These are phyloP conservation scores for Ceratocystis cacaofunesta DNA, from an alignment of 2,329 filamentous ascomycete species.

Conservation along the genomic window DNA sequence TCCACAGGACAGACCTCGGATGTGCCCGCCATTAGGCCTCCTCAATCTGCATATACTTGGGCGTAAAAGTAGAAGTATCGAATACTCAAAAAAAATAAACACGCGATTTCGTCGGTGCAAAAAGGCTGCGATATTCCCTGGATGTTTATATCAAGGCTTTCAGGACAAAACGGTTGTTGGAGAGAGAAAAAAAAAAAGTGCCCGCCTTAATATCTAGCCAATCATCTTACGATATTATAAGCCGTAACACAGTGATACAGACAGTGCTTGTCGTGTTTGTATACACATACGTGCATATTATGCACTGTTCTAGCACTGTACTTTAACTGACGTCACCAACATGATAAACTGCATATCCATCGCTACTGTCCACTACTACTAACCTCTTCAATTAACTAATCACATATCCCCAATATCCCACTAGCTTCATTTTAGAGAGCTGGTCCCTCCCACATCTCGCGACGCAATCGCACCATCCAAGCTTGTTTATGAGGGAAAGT, in stretches of 20 bases:
- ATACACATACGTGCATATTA: not conserved
- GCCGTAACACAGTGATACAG: not conserved
- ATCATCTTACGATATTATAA: constrained; percentile 1
- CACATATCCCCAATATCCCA: not conserved
- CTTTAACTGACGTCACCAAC: not conserved
- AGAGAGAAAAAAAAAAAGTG: constrained; percentile 1
- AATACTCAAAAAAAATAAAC: too few species aligned
- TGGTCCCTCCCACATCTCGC: constrained; percentile 68
- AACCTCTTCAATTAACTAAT: not conserved
- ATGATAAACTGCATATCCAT: not conserved
- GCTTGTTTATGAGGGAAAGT: constrained; percentile 85
- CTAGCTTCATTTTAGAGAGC: constrained; percentile 29
- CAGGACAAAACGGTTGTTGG: not conserved
- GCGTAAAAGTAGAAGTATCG: not conserved
- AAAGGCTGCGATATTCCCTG: not conserved
- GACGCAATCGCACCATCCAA: constrained; percentile 64
- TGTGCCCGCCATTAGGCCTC: constrained; percentile 1
- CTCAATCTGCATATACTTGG: not conserved
- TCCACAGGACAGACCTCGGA: constrained; percentile 18
- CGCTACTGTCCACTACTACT: not conserved
- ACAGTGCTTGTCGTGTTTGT: not conserved
- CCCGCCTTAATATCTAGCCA: not conserved
- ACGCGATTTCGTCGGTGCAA: not conserved
- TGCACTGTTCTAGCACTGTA: not conserved
- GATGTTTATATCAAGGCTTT: not conserved